Base-by-base conservation (phyloP, 2,329 filamentous ascomycete species). In the Cytospora schulzeri region DNA sequence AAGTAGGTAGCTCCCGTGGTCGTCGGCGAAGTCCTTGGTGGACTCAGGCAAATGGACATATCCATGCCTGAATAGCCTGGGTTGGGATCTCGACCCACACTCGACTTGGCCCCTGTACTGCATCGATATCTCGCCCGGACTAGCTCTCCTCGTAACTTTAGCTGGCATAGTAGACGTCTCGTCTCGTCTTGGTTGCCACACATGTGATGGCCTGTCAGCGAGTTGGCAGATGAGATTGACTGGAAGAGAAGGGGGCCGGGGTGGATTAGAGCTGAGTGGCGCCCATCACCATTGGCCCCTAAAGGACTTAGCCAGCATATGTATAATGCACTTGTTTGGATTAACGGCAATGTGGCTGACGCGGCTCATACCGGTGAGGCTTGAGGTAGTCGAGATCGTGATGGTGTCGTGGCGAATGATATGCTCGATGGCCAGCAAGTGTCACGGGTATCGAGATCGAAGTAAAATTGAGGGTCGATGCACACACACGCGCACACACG, bases 301-400 rank as follows among this genome's bases (percentile, higher is more conserved):
- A 38, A 17, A 38, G 35, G 35, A 38, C 4, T 17, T 14, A 19
- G 38, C 38, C 17, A 41, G 1, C 4, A 9, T 7, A n/a, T 4
- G 38, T n/a, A 19, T 19, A 8, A 11, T 48, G n/a, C 11, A 15
- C 45, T 24, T 24, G 45, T 14, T 14, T 14, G 45, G 8, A 48
- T 9, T 9, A 48, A 22, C 45, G 33, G 19, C 45, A 15, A 29
- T 59, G 14, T 35, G 24, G 57, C n/a, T 50, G 28, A 19, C 22
- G n/a, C n/a, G 26, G n/a, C 45, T 59, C 45, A 19, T 24, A 17
- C 45, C 59, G 31, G 35, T 28, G 59, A 55, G 59, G 59, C 59
- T 54, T 61, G 51, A 17, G 24, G 17, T 54, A 51, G 33, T 4
- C 33, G 48, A 26, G 15, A 55, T 41, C 19, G 33, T 5, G 33